Evolutionary conservation across 495 filamentous ascomycete species (phyloP).

Genomic region (Aspergillus kassunensis): DNA sequence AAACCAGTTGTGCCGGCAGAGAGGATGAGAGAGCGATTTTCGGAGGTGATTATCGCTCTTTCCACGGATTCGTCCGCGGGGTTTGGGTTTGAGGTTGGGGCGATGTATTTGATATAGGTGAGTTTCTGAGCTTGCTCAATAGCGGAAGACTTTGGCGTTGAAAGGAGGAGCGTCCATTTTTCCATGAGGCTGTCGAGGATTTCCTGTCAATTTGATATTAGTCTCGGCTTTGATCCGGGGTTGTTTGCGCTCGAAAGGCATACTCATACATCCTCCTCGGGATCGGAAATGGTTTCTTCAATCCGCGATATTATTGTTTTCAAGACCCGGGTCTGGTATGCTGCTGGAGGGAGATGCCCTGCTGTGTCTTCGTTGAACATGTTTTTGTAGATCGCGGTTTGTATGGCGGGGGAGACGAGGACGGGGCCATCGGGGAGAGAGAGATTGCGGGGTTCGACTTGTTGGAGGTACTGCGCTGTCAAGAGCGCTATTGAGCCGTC

Average conservation of each 20-base stretch:
- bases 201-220: constrained; percentile 48
- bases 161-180: constrained; percentile 55
- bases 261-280: constrained; percentile 75
- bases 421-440: constrained; percentile 49
- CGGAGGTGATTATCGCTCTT: constrained; percentile 40
- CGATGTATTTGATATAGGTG: constrained; percentile 69
- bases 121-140: constrained; percentile 64
- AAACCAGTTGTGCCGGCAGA: constrained; percentile 76
- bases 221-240: not conserved
- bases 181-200: constrained; percentile 70
- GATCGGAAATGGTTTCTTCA: constrained; percentile 65
- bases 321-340: constrained; percentile 67
- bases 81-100: constrained; percentile 25
- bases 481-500: constrained; percentile 20
- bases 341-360: constrained; percentile 53
- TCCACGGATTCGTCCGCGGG: not conserved
- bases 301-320: constrained; percentile 64
- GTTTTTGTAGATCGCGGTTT: constrained; percentile 56
- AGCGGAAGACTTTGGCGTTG: constrained; percentile 56
- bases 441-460: constrained; percentile 53
- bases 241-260: not conserved
- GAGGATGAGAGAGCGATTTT: constrained; percentile 71
- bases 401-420: constrained; percentile 51
- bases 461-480: constrained; percentile 61
- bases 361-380: constrained; percentile 58